A percentile compares a stretch with the other conserved stretches of the same genome.
phyloP scores from a whole-genome alignment of 75 land plant species.

The Cunninghamia lanceolata region DNA sequence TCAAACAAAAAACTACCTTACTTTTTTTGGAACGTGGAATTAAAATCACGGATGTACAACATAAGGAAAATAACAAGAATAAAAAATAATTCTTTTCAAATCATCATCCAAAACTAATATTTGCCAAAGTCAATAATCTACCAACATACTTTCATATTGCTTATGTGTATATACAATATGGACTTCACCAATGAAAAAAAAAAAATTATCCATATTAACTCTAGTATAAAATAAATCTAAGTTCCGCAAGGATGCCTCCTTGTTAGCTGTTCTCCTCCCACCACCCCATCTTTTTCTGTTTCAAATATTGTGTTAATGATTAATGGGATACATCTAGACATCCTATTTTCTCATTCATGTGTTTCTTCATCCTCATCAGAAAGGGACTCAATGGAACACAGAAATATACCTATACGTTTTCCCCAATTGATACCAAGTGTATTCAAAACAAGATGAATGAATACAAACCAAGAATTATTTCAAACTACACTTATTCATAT shows the following conservation, averaged over 20 bases:
- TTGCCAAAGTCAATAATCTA: background rate
- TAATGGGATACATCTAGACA: background rate
- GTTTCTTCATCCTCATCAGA: background rate
- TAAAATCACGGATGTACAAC: background rate
- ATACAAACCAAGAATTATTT: no score
- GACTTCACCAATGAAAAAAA: background rate
- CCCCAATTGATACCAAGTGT: background rate
- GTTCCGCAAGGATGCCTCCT: no score
- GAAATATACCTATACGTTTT: no score
- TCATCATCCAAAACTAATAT: background rate
- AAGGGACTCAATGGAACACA: background rate
- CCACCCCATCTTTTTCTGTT: no score
- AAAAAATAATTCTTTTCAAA: background rate
- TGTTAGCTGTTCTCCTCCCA: no score
- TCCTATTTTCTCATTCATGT: background rate
- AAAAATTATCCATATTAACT: no score
- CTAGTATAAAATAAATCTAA: no score
- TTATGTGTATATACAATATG: background rate
- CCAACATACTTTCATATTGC: background rate
- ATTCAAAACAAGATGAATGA: background rate
- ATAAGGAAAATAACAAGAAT: background rate
- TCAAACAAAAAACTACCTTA: background rate
- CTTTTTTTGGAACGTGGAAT: background rate
- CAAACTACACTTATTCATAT: no score
- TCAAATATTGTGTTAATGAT: no score